Evolutionary conservation across 768 basidiomycete genomes (phyloP), one percentile per base, ranked within the genome.

Genomic region (Russula ochroleuca): DNA sequence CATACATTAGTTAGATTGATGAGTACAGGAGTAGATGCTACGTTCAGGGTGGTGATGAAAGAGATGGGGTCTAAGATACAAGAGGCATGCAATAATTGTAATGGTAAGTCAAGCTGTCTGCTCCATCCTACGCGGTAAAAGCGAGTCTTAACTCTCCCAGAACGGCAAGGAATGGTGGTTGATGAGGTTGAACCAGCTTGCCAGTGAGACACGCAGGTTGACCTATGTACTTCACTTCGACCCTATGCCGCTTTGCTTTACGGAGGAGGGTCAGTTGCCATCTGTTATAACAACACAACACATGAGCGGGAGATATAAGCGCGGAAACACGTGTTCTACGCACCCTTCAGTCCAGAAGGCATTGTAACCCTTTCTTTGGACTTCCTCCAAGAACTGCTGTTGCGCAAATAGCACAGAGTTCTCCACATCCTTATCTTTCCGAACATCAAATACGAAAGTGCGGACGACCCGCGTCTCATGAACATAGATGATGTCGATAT

Each of bases 221-320:
- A 7, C 84, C 90, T 61, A 72, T 79, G 73, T 92, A 92, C 63
- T 81, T 80, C 21, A 92, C 82, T 70, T 89, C 83, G 41, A 89
- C 77, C 33, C 90, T 82, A 74, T 86, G 78, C 37, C 75, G 75
- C 69, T 83, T 84, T 57, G 81, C 85, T 69, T 78, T 82, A 61
- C 88, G 85, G 69, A 85, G 79, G 25, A 86, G 73, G 6, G 86
- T 89, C 57, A 88, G 70, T 40, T 77, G 76, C 89, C 89, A 91
- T 65, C 89, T 90, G 69, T 21, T 55, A 54, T 52, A 28, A 52
- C 9, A 37, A 59, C 1, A 52, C 9, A 37, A 59, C 1, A 33
- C 9, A 38, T 56, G 2, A 57, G 69, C 17, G 35, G 35, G 14
- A 35, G 11, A 55, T 10, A 38, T 15, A 49, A 23, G 51, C 40